These are phyloP conservation scores for Chloromonas sp. DNA, from an alignment of 163 green algal species.

Conservation along the genomic window DNA sequence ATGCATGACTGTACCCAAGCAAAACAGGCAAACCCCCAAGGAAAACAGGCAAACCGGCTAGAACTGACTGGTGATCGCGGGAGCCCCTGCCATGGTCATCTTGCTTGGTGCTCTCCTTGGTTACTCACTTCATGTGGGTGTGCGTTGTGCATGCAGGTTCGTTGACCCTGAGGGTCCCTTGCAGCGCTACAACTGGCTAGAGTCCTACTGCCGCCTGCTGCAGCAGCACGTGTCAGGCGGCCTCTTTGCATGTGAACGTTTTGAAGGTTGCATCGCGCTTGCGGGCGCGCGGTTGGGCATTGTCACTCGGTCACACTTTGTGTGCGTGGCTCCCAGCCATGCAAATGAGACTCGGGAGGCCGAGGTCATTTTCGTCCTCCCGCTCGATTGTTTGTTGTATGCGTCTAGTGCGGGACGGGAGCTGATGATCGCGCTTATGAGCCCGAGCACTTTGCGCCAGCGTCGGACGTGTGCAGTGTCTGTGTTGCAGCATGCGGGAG, in stretches of 20 bases:
- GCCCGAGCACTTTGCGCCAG: background rate
- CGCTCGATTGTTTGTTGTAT: background rate
- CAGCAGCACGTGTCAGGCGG: slow-evolving; percentile 14
- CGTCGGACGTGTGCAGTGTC: background rate
- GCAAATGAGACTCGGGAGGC: slow-evolving; percentile 12
- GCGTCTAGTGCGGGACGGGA: background rate
- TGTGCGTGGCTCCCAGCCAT: slow-evolving; percentile 1
- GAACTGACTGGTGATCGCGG: no score
- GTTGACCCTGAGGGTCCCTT: slow-evolving; percentile 35
- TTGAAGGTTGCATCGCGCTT: slow-evolving; percentile 26
- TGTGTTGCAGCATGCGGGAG: background rate
- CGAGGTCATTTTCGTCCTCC: background rate
- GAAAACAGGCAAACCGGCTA: no score
- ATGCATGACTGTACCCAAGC: no score
- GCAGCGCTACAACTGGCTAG: slow-evolving; percentile 44
- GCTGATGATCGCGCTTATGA: background rate
- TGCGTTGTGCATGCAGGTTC: slow-evolving; percentile 10
- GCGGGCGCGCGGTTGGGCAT: background rate
- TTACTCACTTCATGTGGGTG: background rate
- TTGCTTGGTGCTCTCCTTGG: background rate
- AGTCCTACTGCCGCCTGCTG: slow-evolving; percentile 30
- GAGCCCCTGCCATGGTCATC: background rate
- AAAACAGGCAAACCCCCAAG: no score
- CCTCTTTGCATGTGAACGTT: slow-evolving; percentile 19
- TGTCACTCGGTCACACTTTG: background rate